Conservation (phyloP, 345 rosid species). For the Hibiscus trionum region DNA sequence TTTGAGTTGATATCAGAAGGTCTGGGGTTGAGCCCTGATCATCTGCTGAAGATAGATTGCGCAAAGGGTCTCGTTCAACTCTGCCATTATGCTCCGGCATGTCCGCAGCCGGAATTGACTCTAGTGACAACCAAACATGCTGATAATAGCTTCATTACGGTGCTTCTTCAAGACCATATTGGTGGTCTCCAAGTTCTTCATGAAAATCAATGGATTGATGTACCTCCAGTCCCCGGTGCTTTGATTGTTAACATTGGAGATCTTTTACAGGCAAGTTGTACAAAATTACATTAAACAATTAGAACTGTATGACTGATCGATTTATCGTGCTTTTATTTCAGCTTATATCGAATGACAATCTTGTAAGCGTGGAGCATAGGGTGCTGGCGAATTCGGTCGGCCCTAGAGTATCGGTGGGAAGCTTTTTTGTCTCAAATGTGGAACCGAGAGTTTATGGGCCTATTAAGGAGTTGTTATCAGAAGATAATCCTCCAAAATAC, state of each 20-base stretch:
- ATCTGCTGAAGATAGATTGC: constrained; percentile 3
- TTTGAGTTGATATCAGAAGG: constrained; percentile 7
- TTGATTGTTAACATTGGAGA: too few relatives aligned
- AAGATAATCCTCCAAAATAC: neutral
- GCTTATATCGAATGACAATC: too few relatives aligned
- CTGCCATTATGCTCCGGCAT: constrained; percentile 6
- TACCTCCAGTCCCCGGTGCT: neutral
- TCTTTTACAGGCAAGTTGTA: too few relatives aligned
- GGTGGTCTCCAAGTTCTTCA: neutral
- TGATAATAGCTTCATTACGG: neutral
- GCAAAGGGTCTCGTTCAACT: neutral
- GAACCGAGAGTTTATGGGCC: neutral
- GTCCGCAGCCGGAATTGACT: constrained; percentile 9
- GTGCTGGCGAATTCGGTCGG: too few relatives aligned
- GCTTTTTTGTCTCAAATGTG: too few relatives aligned
- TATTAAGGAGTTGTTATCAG: neutral
- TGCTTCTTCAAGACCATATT: constrained; percentile 3
- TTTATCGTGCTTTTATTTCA: too few relatives aligned
- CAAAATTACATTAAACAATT: too few relatives aligned
- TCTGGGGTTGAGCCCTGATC: constrained; percentile 2
- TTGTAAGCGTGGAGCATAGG: too few relatives aligned
- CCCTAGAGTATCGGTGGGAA: too few relatives aligned
- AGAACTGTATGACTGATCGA: too few relatives aligned
- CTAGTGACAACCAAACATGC: neutral
- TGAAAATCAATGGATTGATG: neutral